Conservation (phyloP, 352 stramenopile species). For the Aphanomyces astaci region DNA sequence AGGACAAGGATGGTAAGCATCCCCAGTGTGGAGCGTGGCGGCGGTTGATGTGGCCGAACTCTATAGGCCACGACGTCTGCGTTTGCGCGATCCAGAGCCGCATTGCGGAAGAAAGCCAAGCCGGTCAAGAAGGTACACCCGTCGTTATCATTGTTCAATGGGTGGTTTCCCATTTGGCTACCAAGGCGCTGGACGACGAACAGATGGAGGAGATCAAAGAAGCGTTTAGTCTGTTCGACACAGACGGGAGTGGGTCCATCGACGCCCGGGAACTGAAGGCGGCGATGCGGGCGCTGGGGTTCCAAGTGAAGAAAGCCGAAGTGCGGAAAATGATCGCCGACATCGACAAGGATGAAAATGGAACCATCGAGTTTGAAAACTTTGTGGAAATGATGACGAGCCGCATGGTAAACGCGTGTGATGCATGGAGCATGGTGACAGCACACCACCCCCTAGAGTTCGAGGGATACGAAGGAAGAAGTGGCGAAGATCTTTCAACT, state of each 20-base stretch:
- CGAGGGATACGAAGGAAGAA: slow-evolving; percentile 83
- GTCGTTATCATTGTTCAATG: neutral
- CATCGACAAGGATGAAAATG: slow-evolving; percentile 91
- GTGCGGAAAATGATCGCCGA: slow-evolving; percentile 89
- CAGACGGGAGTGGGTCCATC: slow-evolving; percentile 84
- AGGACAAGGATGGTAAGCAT: too few species aligned
- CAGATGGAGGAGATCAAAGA: slow-evolving; percentile 91
- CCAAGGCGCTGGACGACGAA: slow-evolving; percentile 83
- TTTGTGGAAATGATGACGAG: slow-evolving; percentile 94
- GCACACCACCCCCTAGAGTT: slow-evolving; percentile 38
- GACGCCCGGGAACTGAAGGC: slow-evolving; percentile 92
- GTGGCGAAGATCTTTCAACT: slow-evolving; percentile 92
- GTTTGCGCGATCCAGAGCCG: slow-evolving; percentile 53
- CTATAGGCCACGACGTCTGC: slow-evolving; percentile 50
- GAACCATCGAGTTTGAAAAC: slow-evolving; percentile 85
- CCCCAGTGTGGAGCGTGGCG: too few species aligned
- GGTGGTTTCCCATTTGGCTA: neutral
- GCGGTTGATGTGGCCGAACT: too few species aligned
- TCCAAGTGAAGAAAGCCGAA: slow-evolving; percentile 90
- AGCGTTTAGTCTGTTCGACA: slow-evolving; percentile 92
- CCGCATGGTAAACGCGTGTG: slow-evolving; percentile 63
- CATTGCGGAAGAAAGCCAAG: slow-evolving; percentile 45
- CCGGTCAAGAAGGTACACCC: slow-evolving; percentile 48
- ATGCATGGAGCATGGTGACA: neutral
- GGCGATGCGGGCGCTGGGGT: slow-evolving; percentile 90